Conservation (phyloP, 73 alveolate species). For the Symbiodinium natans region DNA sequence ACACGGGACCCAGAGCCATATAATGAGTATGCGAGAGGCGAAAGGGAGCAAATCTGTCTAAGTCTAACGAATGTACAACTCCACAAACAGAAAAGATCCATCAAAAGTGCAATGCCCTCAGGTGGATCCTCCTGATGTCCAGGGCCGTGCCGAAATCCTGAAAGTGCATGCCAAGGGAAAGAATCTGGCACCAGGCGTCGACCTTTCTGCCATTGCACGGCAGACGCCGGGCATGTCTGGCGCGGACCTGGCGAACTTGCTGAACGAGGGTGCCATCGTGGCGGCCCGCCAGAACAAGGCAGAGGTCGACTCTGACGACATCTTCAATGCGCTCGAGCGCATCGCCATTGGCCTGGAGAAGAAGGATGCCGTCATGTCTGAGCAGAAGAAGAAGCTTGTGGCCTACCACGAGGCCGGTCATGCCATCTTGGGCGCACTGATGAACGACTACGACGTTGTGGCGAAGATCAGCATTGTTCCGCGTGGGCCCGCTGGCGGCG, state of each 20-base stretch:
- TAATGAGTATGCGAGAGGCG: too few species aligned
- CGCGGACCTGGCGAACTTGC: conserved; percentile 96
- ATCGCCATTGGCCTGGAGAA: conserved; percentile 90
- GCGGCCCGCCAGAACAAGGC: conserved; percentile 97
- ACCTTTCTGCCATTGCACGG: conserved; percentile 78
- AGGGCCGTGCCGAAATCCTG: conserved; percentile 96
- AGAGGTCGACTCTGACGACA: conserved; percentile 5
- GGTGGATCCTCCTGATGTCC: conserved; percentile 98
- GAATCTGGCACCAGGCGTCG: conserved; percentile 87
- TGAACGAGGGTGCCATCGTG: conserved; percentile 98
- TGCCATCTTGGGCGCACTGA: conserved; percentile 96
- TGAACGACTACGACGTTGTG: conserved; percentile 92
- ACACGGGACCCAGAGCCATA: too few species aligned
- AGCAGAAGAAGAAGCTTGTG: conserved; percentile 96
- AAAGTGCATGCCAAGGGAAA: conserved; percentile 94
- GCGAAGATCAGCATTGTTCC: conserved; percentile 82
- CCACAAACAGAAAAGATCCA: too few species aligned
- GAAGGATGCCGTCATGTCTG: conserved; percentile 47
- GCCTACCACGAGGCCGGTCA: conserved; percentile 99
- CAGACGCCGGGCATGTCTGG: conserved; percentile 95
- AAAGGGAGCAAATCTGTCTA: too few species aligned
- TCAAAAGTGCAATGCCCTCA: too few species aligned
- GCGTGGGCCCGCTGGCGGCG: conserved; percentile 84
- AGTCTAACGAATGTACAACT: too few species aligned
- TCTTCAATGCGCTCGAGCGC: conserved; percentile 36